Base-by-base conservation (phyloP, 1,284 basidiomycete species). In the Cutaneotrichosporon daszewskae region DNA sequence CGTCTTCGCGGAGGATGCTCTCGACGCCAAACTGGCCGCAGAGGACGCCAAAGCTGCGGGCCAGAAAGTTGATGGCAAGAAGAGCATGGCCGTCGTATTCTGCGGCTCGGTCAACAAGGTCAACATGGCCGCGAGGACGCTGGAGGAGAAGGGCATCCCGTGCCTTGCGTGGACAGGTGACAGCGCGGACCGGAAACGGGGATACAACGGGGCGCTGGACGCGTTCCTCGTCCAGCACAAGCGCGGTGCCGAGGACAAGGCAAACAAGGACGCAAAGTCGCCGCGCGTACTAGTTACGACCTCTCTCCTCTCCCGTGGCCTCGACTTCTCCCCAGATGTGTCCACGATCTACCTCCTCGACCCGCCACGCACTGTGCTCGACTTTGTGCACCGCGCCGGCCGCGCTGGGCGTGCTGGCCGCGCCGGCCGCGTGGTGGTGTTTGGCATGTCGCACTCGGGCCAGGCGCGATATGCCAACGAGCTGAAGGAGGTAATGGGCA, bases 321-420 rank as follows among this genome's bases (percentile, higher is more conserved):
- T 94, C 10, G 90, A 94, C 65, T 94, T 94, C 60, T 75, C 80
- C 13, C 80, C 87, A 0, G 71, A 74, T 4, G 80, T 91, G 54
- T 76, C 77, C 50, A 80, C 88, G 53, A 84, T 90, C 4, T 84
- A 91, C 66, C 82, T 91, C 53, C 76, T 86, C 20, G 88, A 91
- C 54, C 80, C 85, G 58, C 85, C 87, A 19, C 74, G 84, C 53
- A 90, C 87, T 64, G 84, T 86, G 74, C 78, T 90, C 33, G 87
- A 92, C 68, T 90, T 92, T 62, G 68, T 92, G 48, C 89, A 92
- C 70, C 81, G 89, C 5, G 89, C 89, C 0, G 89, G 89, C 7
- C 74, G 75, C 17, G 69, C 72, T 1, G 75, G 73, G 2, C 59
- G 89, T 35, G 79, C 84, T 0, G 88, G 83, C 0, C 73, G 84